phyloP scores from a whole-genome alignment of 176 grass and related monocot genomes.

The Oryza glumipatula region DNA sequence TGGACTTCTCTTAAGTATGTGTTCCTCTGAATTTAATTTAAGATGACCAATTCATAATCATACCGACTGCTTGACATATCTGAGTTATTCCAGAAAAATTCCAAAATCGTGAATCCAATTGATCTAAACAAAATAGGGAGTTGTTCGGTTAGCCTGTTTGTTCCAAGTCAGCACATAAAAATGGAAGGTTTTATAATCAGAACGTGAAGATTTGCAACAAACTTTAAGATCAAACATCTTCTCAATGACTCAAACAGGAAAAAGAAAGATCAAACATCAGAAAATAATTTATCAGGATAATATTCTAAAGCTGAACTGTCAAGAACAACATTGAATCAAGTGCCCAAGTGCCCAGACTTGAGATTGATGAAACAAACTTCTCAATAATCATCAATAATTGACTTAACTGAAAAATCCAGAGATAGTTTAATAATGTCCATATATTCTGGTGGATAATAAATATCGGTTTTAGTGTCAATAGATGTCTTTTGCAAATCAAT shows the following conservation, averaged over 20 bases:
- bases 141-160: constrained; percentile 23
- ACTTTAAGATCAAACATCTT: neutral
- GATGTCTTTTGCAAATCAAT: constrained; percentile 17
- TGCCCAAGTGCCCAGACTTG: neutral
- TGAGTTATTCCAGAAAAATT: neutral
- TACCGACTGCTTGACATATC: neutral
- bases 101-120: constrained; percentile 9
- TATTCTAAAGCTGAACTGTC: constrained; percentile 7
- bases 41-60: neutral
- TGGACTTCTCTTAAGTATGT: neutral
- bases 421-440: neutral
- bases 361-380: constrained; percentile 2
- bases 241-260: neutral
- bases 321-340: constrained; percentile 22
- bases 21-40: neutral
- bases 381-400: neutral
- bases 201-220: constrained; percentile 1
- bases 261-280: neutral
- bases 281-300: neutral
- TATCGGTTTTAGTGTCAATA: neutral
- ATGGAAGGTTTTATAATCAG: constrained; percentile 1
- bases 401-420: neutral
- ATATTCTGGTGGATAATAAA: neutral
- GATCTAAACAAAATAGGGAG: neutral
- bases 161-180: neutral